Conservation (phyloP, 345 rosid species). For the Moricandia moricandioides region DNA sequence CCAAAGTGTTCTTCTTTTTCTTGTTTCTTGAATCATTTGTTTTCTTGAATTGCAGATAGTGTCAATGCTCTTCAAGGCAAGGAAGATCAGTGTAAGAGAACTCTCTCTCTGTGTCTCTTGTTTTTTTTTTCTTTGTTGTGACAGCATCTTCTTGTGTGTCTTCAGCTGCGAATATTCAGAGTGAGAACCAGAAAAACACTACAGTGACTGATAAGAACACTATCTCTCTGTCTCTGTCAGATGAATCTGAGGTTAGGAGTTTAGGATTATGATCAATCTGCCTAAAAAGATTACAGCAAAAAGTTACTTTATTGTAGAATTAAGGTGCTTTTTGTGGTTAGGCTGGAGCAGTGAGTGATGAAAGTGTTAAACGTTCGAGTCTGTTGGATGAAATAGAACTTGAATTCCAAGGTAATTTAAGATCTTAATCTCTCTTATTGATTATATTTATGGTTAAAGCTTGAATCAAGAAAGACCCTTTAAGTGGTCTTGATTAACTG, state of each 20-base stretch:
- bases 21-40: not conserved
- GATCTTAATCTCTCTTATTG: slow-evolving; percentile 14
- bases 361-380: slow-evolving; percentile 1
- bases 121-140: not conserved
- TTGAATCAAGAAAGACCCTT: not conserved
- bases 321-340: not conserved
- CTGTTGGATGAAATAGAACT: slow-evolving; percentile 27
- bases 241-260: slow-evolving; percentile 26
- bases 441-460: not conserved
- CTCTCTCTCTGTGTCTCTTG: not conserved
- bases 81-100: slow-evolving; percentile 22
- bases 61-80: slow-evolving; percentile 25
- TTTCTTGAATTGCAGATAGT: slow-evolving; percentile 9
- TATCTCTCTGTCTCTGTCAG: slow-evolving; percentile 29
- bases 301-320: not conserved
- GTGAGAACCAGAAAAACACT: slow-evolving; percentile 32
- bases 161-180: slow-evolving; percentile 27
- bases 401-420: slow-evolving; percentile 29
- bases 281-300: not conserved
- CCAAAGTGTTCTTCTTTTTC: not conserved
- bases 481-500: slow-evolving; percentile 3
- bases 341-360: slow-evolving; percentile 13
- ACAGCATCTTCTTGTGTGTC: not conserved
- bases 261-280: not conserved
- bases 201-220: slow-evolving; percentile 33